These are phyloP conservation scores for Rhodocollybia butyracea DNA, from an alignment of 768 basidiomycete species.

Conservation along the genomic window DNA sequence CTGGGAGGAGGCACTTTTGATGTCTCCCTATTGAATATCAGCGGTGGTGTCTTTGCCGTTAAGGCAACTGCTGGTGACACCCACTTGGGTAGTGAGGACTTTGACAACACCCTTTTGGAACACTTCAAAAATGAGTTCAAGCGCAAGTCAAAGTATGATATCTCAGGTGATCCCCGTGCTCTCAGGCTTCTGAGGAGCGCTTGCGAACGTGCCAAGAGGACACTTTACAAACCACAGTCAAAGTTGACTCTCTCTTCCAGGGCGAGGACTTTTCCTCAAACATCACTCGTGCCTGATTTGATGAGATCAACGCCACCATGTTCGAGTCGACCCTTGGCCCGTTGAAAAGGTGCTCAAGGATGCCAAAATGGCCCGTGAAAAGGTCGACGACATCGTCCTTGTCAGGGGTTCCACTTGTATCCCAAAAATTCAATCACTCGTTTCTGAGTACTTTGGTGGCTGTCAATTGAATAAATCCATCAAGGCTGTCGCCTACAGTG, in stretches of 20 bases:
- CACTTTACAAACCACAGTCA: constrained; percentile 97
- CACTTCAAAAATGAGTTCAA: constrained; percentile 99
- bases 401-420: too few species aligned
- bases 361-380: constrained; percentile 94
- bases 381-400: too few species aligned
- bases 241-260: constrained; percentile 97
- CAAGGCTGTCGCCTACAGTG: constrained; percentile 99
- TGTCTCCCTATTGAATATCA: constrained; percentile 98
- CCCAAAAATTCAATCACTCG: too few species aligned
- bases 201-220: constrained; percentile 99
- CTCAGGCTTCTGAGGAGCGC: constrained; percentile 93
- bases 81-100: constrained; percentile 99
- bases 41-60: constrained; percentile 96
- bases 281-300: constrained; percentile 99
- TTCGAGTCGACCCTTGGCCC: constrained; percentile 99
- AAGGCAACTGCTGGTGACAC: constrained; percentile 99
- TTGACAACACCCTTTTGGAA: too few species aligned
- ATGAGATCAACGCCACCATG: constrained; percentile 93
- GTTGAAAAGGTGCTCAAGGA: constrained; percentile 99
- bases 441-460: constrained; percentile 95
- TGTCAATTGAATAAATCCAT: constrained; percentile 99
- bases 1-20: too few species aligned
- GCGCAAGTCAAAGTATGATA: constrained; percentile 94
- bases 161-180: constrained; percentile 95
- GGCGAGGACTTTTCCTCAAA: constrained; percentile 98